Conservation (phyloP, 352 stramenopile genomes). For the Globisporangium cystogenes region DNA sequence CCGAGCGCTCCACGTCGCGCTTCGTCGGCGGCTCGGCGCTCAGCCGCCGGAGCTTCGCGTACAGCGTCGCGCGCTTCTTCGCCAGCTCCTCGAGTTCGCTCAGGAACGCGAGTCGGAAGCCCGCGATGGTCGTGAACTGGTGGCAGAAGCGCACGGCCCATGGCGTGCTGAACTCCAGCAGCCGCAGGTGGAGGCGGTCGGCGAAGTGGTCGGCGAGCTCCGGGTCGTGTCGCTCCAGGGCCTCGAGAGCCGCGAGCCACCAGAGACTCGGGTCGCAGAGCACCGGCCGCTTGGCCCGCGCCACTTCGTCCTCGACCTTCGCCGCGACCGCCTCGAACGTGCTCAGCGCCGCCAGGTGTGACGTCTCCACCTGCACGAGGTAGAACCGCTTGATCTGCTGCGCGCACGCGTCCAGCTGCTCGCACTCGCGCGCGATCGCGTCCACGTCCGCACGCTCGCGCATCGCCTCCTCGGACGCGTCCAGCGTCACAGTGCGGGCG, state of each 20-base stretch:
- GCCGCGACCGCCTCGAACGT: slow-evolving; percentile 15
- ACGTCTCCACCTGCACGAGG: slow-evolving; percentile 32
- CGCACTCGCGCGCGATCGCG: slow-evolving; percentile 32
- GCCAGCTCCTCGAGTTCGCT: slow-evolving; percentile 40
- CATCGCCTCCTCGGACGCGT: slow-evolving; percentile 5
- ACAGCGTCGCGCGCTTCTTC: slow-evolving; percentile 25
- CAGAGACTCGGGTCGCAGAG: slow-evolving; percentile 35
- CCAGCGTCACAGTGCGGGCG: slow-evolving; percentile 17
- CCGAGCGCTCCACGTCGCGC: slow-evolving; percentile 48
- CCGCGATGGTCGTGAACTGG: slow-evolving; percentile 34
- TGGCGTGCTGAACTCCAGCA: slow-evolving; percentile 33
- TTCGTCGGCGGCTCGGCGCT: slow-evolving; percentile 31
- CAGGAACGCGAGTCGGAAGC: slow-evolving; percentile 44
- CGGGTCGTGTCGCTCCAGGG: slow-evolving; percentile 20
- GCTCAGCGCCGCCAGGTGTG: slow-evolving; percentile 17
- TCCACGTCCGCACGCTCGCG: not conserved
- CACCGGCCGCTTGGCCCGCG: slow-evolving; percentile 10
- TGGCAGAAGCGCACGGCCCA: slow-evolving; percentile 40
- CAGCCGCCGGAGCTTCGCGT: slow-evolving; percentile 27
- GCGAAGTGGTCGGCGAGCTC: slow-evolving; percentile 24
- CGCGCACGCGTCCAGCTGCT: slow-evolving; percentile 23
- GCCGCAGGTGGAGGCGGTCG: slow-evolving; percentile 35
- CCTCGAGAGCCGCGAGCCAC: slow-evolving; percentile 40
- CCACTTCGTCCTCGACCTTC: slow-evolving; percentile 7
- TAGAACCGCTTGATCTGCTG: slow-evolving; percentile 35